These are phyloP conservation scores for Stereum hirsutum DNA, from an alignment of 1,284 basidiomycete genomes.

Conservation along the genomic window DNA sequence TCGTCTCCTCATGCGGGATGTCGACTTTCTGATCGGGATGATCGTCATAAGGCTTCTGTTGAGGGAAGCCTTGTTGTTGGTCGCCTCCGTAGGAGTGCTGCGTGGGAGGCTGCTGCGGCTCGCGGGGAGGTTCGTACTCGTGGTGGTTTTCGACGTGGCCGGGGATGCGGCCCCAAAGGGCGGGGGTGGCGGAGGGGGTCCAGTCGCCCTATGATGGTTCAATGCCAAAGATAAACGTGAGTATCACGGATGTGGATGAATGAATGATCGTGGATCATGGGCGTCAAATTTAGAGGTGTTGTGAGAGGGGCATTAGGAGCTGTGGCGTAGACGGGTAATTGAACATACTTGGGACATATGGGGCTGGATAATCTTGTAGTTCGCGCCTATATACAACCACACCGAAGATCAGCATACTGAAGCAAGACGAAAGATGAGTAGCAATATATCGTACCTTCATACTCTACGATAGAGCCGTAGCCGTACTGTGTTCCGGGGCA, in stretches of 20 bases:
- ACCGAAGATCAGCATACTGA: background rate
- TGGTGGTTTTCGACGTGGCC: constrained; percentile 21
- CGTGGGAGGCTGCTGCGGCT: constrained; percentile 16
- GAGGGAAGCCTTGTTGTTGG: constrained; percentile 6
- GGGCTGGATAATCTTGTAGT: constrained; percentile 63
- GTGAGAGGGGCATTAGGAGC: too few species aligned
- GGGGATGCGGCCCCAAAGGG: constrained; percentile 53
- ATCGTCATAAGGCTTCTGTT: constrained; percentile 1
- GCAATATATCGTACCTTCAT: constrained; percentile 31
- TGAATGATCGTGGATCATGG: too few species aligned
- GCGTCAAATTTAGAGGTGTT: too few species aligned
- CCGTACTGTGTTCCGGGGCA: constrained; percentile 56
- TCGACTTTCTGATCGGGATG: constrained; percentile 1
- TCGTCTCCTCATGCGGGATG: constrained; percentile 30
- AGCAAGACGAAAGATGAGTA: background rate
- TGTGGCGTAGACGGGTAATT: too few species aligned
- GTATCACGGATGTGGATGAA: too few species aligned
- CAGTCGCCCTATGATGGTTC: too few species aligned
- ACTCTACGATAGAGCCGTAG: constrained; percentile 45
- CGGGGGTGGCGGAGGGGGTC: constrained; percentile 51
- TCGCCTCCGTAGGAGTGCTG: background rate
- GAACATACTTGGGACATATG: constrained; percentile 60
- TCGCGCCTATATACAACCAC: constrained; percentile 28
- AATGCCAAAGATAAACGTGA: too few species aligned
- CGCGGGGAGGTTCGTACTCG: constrained; percentile 21